Conservation (phyloP, 2,329 filamentous ascomycete species). For the Exophiala spinifera region DNA sequence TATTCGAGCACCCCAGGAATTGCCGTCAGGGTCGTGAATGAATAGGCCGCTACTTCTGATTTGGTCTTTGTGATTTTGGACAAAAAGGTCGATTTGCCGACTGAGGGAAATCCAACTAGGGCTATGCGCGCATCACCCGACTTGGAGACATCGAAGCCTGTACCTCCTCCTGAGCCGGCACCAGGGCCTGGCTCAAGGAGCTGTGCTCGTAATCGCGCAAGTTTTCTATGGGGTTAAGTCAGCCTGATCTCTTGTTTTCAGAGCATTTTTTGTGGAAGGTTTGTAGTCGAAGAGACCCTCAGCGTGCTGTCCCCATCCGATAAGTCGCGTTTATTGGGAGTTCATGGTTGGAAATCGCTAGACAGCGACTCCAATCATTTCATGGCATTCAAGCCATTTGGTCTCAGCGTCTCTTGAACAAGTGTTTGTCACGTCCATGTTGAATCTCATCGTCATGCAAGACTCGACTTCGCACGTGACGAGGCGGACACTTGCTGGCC, state of each 20-base stretch:
- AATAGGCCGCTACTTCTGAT: slow-evolving; percentile 91
- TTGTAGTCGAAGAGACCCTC: too few relatives aligned
- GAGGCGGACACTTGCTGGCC: neutral
- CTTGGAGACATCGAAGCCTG: slow-evolving; percentile 89
- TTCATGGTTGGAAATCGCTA: too few relatives aligned
- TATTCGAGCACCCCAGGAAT: slow-evolving; percentile 98
- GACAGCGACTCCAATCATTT: too few relatives aligned
- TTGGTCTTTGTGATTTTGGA: slow-evolving; percentile 98
- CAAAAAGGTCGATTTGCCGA: slow-evolving; percentile 98
- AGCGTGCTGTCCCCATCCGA: too few relatives aligned
- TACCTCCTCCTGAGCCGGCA: slow-evolving; percentile 70
- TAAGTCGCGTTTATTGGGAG: too few relatives aligned
- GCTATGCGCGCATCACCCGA: slow-evolving; percentile 95
- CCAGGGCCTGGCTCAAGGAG: slow-evolving; percentile 85
- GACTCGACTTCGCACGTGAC: neutral
- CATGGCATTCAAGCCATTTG: too few relatives aligned
- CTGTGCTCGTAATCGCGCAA: slow-evolving; percentile 89
- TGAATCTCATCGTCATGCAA: neutral
- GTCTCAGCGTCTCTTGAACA: too few relatives aligned
- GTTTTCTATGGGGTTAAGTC: slow-evolving; percentile 62
- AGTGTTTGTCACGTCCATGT: neutral
- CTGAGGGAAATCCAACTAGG: slow-evolving; percentile 96
- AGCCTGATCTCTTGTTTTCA: neutral
- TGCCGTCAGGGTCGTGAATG: slow-evolving; percentile 95
- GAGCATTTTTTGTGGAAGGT: too few relatives aligned